phyloP scores from a whole-genome alignment of 306 rosid genomes.

The Sechiopsis laciniata region DNA sequence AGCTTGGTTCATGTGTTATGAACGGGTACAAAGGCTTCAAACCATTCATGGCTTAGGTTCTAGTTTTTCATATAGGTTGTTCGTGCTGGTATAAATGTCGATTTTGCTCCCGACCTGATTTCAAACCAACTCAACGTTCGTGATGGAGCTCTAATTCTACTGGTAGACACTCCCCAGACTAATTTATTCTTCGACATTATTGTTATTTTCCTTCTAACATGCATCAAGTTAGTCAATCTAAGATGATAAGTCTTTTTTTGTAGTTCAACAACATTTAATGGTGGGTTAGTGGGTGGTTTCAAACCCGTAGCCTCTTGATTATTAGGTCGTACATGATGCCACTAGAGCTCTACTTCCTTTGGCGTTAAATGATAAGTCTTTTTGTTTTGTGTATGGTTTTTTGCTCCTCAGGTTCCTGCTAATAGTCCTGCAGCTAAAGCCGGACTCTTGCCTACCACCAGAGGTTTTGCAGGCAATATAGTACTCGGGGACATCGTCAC shows the following conservation, averaged over 20 bases:
- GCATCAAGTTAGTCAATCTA: conserved; percentile 6
- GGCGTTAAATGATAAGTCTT: neutral
- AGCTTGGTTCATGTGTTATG: neutral
- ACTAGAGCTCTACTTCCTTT: no score
- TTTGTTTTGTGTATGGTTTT: neutral
- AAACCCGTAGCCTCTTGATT: no score
- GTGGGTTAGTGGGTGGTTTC: no score
- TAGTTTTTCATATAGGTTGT: conserved; percentile 48
- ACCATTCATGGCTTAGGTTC: neutral
- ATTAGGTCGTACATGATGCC: no score
- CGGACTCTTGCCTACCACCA: conserved; percentile 69
- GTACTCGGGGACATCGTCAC: conserved; percentile 77
- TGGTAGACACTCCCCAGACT: conserved; percentile 37
- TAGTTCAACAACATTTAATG: no score
- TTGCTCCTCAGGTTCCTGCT: conserved; percentile 56
- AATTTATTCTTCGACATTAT: neutral
- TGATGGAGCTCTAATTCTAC: conserved; percentile 80
- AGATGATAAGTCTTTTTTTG: neutral
- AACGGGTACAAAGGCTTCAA: neutral
- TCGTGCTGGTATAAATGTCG: conserved; percentile 80
- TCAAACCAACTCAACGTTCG: conserved; percentile 88
- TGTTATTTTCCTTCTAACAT: neutral
- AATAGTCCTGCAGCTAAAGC: conserved; percentile 74
- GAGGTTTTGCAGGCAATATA: conserved; percentile 88
- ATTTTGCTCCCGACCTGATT: conserved; percentile 73